phyloP scores from a whole-genome alignment of 1,284 basidiomycete genomes.

The Vanrija humicola region DNA sequence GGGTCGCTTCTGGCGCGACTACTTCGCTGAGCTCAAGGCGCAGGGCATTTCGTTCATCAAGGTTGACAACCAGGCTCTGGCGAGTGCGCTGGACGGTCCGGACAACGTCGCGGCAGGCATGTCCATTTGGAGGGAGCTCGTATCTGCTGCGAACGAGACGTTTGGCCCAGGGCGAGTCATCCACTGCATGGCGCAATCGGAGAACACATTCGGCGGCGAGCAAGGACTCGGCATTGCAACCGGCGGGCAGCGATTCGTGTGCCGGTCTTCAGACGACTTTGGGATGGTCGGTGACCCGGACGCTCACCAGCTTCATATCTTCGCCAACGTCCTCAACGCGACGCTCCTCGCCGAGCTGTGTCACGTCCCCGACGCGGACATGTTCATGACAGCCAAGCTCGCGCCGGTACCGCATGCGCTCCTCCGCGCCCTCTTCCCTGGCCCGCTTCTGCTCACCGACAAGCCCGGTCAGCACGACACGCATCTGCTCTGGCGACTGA shows the following conservation, averaged over 20 bases:
- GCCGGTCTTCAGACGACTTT: slow-evolving; percentile 35
- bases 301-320: slow-evolving; percentile 26
- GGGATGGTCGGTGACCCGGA: slow-evolving; percentile 17
- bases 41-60: slow-evolving; percentile 36
- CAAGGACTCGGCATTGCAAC: slow-evolving; percentile 8
- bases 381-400: slow-evolving; percentile 29
- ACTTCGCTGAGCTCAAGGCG: slow-evolving; percentile 22
- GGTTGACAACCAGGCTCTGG: slow-evolving; percentile 32
- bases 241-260: slow-evolving; percentile 1
- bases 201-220: slow-evolving; percentile 27
- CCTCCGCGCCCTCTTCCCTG: slow-evolving; percentile 28
- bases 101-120: slow-evolving; percentile 8
- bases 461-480: slow-evolving; percentile 19
- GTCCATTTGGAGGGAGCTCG: slow-evolving; percentile 22
- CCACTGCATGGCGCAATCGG: slow-evolving; percentile 37
- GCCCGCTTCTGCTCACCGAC: slow-evolving; percentile 34
- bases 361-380: slow-evolving; percentile 36
- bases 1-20: slow-evolving; percentile 33
- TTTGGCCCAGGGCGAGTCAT: slow-evolving; percentile 27
- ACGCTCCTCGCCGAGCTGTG: slow-evolving; percentile 29
- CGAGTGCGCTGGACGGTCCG: slow-evolving; percentile 11
- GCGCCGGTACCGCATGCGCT: slow-evolving; percentile 30
- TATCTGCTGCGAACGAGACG: slow-evolving; percentile 16
- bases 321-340: slow-evolving; percentile 26
- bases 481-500: slow-evolving; percentile 15